Base-by-base conservation (phyloP, 345 rosid genomes). In the Brassica nigra region DNA sequence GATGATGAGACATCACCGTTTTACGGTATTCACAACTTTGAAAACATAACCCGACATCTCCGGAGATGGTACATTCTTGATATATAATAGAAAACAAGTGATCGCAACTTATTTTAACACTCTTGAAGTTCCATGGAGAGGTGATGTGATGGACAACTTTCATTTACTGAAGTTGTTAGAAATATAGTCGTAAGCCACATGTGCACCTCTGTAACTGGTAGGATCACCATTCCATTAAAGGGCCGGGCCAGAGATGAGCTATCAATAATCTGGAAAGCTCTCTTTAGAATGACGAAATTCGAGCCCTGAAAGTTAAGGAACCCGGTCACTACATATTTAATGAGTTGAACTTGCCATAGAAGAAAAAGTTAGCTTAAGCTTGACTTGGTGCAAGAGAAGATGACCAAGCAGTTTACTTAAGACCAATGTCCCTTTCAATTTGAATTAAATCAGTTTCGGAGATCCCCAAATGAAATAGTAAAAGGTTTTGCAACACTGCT, bases 31-130 rank as follows among this genome's bases (percentile, higher is more conserved):
- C 18, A 58, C 76, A 66, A 30, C 39, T 49, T 30, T 11, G 1
- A 8, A 73, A 58, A 23, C 54, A 65, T 68, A 80, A 92, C 99
- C 99, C 91, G 86, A 95, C 93, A 84, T 95, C 99, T 72, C 99
- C 98, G 2, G 87, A 82, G 70, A 93, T 63, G 11, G 90, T 91
- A 80, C 98, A 31, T 31, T 23, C 27, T 23, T 23, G 27, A 23
- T 23, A 23, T 34, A 16, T 65, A 65, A 16, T n/a, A 1, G 68
- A 15, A 14, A 10, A 59, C 12, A 57, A 57, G 11, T 23, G 2
- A 3, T 27, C 12, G 7, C 1, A 59, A 27, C 33, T 59, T 1
- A 27, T 14, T 23, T 8, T 1, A 59, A 27, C 15, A 23, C 15
- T 59, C 14, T 59, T 27, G 7, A 33, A 33, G 37, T 33, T 33